Evolutionary conservation across 495 filamentous ascomycete genomes (phyloP).

Genomic region (Antarctomyces pellizariae): DNA sequence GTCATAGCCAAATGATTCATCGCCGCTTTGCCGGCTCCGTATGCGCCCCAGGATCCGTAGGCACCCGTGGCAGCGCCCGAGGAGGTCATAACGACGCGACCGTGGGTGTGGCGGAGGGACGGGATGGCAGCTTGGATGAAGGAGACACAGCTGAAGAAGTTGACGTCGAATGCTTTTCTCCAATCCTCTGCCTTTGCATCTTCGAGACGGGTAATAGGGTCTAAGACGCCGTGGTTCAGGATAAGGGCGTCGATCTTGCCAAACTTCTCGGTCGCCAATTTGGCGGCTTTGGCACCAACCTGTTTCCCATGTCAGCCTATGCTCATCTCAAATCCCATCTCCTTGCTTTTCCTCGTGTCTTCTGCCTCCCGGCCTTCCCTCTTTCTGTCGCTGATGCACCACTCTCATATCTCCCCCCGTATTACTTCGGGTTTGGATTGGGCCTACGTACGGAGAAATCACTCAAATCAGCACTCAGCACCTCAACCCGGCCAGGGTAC

Average conservation of each 20-base stretch:
- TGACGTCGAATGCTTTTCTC: conserved; percentile 55
- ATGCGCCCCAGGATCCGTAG: conserved; percentile 55
- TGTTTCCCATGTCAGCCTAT: conserved; percentile 9
- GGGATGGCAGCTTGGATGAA: conserved; percentile 54
- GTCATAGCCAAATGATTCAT: conserved; percentile 60
- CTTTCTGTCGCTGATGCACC: too few relatives aligned
- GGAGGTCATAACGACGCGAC: conserved; percentile 49
- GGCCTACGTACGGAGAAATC: conserved; percentile 29
- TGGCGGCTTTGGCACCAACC: conserved; percentile 35
- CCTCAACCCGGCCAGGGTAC: conserved; percentile 42
- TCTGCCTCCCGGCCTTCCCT: neutral
- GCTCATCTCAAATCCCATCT: neutral
- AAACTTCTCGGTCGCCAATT: conserved; percentile 38
- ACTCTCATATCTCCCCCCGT: too few relatives aligned
- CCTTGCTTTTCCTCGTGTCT: conserved; percentile 1
- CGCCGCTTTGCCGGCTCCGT: conserved; percentile 73
- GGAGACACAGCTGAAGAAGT: conserved; percentile 58
- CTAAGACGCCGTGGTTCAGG: conserved; percentile 67
- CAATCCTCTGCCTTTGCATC: conserved; percentile 44
- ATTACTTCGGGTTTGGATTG: too few relatives aligned
- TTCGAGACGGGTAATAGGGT: conserved; percentile 50
- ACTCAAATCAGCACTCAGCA: conserved; percentile 52
- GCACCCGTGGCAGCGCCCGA: conserved; percentile 46
- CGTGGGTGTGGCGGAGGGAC: conserved; percentile 40
- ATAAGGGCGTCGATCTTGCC: conserved; percentile 60